Conservation (phyloP, 805 yeast species). For the Wickerhamiella slavikovae region DNA sequence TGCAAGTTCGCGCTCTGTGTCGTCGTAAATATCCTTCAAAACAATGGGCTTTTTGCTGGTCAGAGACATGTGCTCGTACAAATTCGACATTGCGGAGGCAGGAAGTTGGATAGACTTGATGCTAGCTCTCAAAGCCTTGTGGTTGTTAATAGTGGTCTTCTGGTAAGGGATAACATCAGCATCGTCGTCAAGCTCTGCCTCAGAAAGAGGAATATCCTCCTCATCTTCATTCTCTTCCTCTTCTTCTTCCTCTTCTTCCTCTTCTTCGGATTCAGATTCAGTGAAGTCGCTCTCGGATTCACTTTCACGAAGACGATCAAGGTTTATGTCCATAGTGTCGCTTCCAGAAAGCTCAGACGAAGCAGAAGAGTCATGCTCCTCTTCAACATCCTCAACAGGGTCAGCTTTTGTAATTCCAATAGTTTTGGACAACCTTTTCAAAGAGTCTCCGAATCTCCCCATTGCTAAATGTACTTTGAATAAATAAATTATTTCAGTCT, state of each 20-base stretch:
- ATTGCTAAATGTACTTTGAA: conserved; percentile 1
- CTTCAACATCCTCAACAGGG: conserved; percentile 1
- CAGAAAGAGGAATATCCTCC: conserved; percentile 74
- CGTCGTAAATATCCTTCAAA: conserved; percentile 72
- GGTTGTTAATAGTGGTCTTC: conserved; percentile 72
- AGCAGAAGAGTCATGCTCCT: conserved; percentile 6
- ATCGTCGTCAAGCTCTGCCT: conserved; percentile 81
- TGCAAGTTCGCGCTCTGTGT: conserved; percentile 85
- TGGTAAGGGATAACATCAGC: conserved; percentile 89
- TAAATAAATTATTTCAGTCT: no score
- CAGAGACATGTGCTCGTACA: conserved; percentile 67
- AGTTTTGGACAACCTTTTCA: conserved; percentile 9
- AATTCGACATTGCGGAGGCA: conserved; percentile 36
- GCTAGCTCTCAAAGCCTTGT: conserved; percentile 34
- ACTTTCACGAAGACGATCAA: conserved; percentile 15
- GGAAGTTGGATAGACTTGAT: conserved; percentile 22
- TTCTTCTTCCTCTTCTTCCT: conserved; percentile 28
- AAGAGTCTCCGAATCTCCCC: conserved; percentile 13
- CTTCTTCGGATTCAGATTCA: conserved; percentile 17
- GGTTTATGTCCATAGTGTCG: conserved; percentile 8
- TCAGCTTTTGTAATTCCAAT: conserved; percentile 7
- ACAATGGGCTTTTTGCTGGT: conserved; percentile 41
- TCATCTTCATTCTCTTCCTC: conserved; percentile 47
- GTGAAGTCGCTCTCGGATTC: conserved; percentile 11
- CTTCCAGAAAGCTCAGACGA: conserved; percentile 16